Conservation (phyloP, 1,139 yeast species). For the Pichia sp. region DNA sequence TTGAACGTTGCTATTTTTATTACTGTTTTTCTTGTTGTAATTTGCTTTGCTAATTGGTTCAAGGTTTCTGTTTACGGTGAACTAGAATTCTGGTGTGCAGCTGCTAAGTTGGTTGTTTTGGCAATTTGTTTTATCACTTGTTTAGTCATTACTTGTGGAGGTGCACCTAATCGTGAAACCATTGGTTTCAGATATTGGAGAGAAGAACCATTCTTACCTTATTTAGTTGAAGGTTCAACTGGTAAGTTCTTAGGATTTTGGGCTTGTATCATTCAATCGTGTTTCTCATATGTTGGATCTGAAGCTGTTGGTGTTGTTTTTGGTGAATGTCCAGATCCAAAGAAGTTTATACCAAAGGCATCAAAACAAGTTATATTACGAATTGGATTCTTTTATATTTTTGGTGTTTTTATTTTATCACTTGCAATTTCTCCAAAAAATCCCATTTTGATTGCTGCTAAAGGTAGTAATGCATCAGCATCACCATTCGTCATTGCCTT, state of each 20-base stretch:
- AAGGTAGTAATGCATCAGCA: conserved; percentile 43
- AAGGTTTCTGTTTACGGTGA: conserved; percentile 54
- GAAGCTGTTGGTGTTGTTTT: conserved; percentile 37
- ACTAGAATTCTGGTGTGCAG: conserved; percentile 60
- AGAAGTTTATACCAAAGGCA: conserved; percentile 60
- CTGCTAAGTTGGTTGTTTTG: conserved; percentile 53
- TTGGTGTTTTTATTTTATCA: conserved; percentile 38
- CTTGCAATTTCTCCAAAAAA: conserved; percentile 37
- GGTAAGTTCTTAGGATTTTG: conserved; percentile 33
- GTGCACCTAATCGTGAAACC: conserved; percentile 55
- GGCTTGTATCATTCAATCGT: conserved; percentile 30
- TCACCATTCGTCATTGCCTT: conserved; percentile 63
- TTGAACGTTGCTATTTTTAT: conserved; percentile 58
- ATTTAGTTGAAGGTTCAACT: conserved; percentile 24
- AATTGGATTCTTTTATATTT: conserved; percentile 51
- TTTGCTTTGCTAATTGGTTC: conserved; percentile 35
- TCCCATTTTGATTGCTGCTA: conserved; percentile 30
- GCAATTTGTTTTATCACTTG: conserved; percentile 44
- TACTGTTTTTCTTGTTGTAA: conserved; percentile 42
- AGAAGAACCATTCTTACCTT: conserved; percentile 5
- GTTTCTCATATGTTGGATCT: conserved; percentile 49
- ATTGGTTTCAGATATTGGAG: conserved; percentile 64
- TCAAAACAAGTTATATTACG: conserved; percentile 66
- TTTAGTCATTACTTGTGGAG: conserved; percentile 48
- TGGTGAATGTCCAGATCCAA: conserved; percentile 40